A percentile compares a stretch with the other conserved stretches of the same genome.
Conservation (phyloP, 2,329 filamentous ascomycete genomes). For the Fusarium equiseti region DNA sequence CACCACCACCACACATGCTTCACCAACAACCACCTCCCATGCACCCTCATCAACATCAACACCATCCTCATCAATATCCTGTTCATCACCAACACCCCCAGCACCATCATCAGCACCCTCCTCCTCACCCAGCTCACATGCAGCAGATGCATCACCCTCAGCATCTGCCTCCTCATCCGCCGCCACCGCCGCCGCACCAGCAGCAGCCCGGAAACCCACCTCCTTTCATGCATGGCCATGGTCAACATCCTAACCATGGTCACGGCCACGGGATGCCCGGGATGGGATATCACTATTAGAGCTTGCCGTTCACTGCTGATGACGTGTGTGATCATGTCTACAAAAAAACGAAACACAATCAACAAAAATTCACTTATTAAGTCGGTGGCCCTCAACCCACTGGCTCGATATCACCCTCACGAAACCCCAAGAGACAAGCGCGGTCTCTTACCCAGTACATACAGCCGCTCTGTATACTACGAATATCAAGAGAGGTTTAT, state of each 20-base stretch:
- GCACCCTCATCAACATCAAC: slow-evolving; percentile 32
- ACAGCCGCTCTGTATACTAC: slow-evolving; percentile 44
- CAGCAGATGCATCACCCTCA: slow-evolving; percentile 39
- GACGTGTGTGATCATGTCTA: not conserved
- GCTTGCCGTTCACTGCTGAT: not conserved
- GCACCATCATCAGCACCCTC: slow-evolving; percentile 34
- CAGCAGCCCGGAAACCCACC: slow-evolving; percentile 39
- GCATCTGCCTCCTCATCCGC: slow-evolving; percentile 34
- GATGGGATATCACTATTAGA: slow-evolving; percentile 47
- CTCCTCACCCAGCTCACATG: slow-evolving; percentile 31
- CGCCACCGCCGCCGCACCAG: slow-evolving; percentile 42
- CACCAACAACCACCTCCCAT: slow-evolving; percentile 34
- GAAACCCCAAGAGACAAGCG: slow-evolving; percentile 11
- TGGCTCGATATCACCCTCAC: slow-evolving; percentile 32
- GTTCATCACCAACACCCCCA: slow-evolving; percentile 29
- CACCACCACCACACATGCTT: slow-evolving; percentile 26
- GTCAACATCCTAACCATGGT: slow-evolving; percentile 24
- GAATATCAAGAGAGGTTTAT: slow-evolving; percentile 39
- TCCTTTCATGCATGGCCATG: slow-evolving; percentile 42
- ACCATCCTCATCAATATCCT: slow-evolving; percentile 33
- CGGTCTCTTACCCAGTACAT: slow-evolving; percentile 36
- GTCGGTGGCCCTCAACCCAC: not conserved
- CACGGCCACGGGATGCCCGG: slow-evolving; percentile 44
- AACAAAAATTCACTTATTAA: slow-evolving; percentile 22
- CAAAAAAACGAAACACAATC: not conserved